Base-by-base conservation (phyloP, 257 asterid genomes). In the Solanum chaucha region DNA sequence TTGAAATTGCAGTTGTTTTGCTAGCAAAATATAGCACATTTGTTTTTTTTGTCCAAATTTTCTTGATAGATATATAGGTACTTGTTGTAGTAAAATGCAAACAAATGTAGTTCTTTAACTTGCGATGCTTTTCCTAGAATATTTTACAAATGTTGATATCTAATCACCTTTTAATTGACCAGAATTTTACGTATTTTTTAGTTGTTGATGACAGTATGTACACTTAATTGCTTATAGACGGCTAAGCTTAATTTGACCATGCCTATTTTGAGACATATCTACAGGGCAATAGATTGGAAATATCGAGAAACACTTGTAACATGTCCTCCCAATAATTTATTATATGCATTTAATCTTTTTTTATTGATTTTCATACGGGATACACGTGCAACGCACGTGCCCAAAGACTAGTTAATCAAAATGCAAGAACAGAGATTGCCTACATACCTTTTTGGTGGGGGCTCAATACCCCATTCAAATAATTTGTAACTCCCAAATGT, bases 401-500 rank as follows among this genome's bases (percentile, higher is more conserved):
- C 55, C 19, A 46, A 46, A 46, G 17, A 46, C 55, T 13, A 46
- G 55, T 72, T 89, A 77, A 86, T 59, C 48, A 34, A 51, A 87
- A 77, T 64, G 36, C 32, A 61, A 67, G 17, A 58, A 72, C 32
- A 28, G 55, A 58, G 26, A 77, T 9, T 61, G 17, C 15, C 8
- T 38, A 17, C 80, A 85, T 90, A 90, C 99, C 99, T 86, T 87
- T 92, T 73, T 73, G 92, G 93, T 82, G 93, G 93, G 51, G 94
- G 93, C 92, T 92, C 95, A 26, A 90, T 88, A 17, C 77, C 91
- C 99, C 97, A 95, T 84, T 91, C 93, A 48, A 88, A 90, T 78
- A 94, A 72, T 88, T 92, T 91, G 91, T 90, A 97, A 88, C 92
- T 95, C 87, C 99, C 99, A 89, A 91, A 97, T 73, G 89, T 95